phyloP scores from a whole-genome alignment of 2,329 filamentous ascomycete genomes.

The Huntiella moniliformis region DNA sequence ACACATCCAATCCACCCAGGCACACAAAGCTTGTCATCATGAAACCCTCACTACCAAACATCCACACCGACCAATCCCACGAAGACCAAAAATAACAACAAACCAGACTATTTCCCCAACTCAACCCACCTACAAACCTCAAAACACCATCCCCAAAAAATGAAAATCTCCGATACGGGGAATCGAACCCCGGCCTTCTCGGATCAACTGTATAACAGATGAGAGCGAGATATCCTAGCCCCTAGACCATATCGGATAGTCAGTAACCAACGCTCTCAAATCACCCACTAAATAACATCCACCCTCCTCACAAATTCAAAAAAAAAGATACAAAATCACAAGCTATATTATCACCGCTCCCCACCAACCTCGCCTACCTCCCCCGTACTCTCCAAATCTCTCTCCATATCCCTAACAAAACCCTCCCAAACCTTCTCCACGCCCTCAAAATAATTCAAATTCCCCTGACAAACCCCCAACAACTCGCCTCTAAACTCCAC shows the following conservation, averaged over 20 bases:
- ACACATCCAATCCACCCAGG: too few species aligned
- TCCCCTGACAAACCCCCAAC: conserved; percentile 62
- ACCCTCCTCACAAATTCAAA: neutral
- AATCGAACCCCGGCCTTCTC: conserved; percentile 15
- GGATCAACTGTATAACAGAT: conserved; percentile 1
- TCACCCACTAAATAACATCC: too few species aligned
- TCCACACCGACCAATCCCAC: too few species aligned
- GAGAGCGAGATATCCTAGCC: neutral
- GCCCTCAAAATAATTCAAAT: conserved; percentile 69
- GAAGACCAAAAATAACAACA: too few species aligned
- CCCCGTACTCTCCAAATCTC: conserved; percentile 17
- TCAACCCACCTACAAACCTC: neutral
- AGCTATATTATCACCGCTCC: neutral
- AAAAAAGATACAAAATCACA: neutral
- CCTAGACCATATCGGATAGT: neutral
- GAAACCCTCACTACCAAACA: too few species aligned
- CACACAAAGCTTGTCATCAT: too few species aligned
- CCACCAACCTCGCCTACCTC: neutral
- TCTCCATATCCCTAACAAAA: conserved; percentile 76
- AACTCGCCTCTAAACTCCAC: conserved; percentile 80
- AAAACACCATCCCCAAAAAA: neutral
- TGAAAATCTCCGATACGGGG: conserved; percentile 13
- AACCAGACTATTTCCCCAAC: too few species aligned
- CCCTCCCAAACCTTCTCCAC: conserved; percentile 72
- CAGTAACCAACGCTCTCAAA: neutral